phyloP scores from a whole-genome alignment of 2,329 filamentous ascomycete genomes.

The Claviceps sp. region DNA sequence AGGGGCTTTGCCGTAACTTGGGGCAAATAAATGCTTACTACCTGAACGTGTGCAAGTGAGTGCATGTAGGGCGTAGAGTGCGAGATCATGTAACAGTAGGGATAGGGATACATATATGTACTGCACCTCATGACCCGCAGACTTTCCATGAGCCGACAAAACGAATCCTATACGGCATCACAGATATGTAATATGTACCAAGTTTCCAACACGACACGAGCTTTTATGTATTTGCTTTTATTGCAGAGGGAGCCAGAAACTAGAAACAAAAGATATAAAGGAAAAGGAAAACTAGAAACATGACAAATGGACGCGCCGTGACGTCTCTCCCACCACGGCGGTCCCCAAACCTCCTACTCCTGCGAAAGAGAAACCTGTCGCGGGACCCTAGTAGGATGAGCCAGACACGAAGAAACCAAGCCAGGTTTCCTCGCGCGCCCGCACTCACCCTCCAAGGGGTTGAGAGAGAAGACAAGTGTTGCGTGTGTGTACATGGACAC shows the following conservation, averaged over 20 bases:
- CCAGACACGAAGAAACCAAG: not conserved
- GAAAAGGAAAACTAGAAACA: conserved; percentile 2
- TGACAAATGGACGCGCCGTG: conserved; percentile 25
- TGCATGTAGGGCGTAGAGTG: too few species aligned
- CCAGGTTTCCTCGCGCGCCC: not conserved
- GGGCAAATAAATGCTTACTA: too few species aligned
- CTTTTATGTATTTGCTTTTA: not conserved
- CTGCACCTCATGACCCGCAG: too few species aligned
- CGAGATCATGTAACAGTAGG: too few species aligned
- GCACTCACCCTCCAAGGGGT: conserved; percentile 18
- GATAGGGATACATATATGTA: too few species aligned
- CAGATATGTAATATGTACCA: not conserved
- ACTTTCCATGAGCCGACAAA: too few species aligned
- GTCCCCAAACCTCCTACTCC: conserved; percentile 21
- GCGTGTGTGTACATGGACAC: not conserved
- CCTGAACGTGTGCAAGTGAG: too few species aligned
- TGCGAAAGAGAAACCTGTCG: conserved; percentile 29
- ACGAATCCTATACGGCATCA: too few species aligned
- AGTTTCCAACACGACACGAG: not conserved
- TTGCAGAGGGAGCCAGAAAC: not conserved
- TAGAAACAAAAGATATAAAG: conserved; percentile 4
- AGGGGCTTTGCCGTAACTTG: too few species aligned
- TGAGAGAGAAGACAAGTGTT: conserved; percentile 50
- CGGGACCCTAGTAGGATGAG: conserved; percentile 17
- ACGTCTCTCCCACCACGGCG: conserved; percentile 50